Base-by-base conservation (phyloP, 1,139 yeast species). In the Yamadazyma spencermartinsiae region DNA sequence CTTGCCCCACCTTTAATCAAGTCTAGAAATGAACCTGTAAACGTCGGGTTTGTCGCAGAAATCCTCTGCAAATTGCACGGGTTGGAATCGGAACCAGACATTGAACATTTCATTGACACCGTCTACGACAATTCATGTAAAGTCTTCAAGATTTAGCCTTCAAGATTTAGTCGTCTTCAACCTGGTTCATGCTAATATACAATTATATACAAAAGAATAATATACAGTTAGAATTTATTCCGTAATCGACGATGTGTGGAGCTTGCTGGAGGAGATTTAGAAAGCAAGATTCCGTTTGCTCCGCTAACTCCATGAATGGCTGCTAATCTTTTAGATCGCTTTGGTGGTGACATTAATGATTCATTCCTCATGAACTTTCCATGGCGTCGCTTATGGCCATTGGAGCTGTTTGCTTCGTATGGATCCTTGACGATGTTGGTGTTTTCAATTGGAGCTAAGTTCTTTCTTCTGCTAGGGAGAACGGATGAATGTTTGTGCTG, bases 11-110 rank as follows among this genome's bases (percentile, higher is more conserved):
- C 86, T 4, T 65, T 87, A 68, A 77, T 92, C 32, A 84, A 85
- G 48, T 83, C 94, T 1, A 73, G 98, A 51, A 89, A 94, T 58
- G 98, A 92, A 60, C 98, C 98, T 0, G 89, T 94, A 35, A 74
- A 78, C 35, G 80, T 92, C 40, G 88, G 88, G 1, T 77, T 80
- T 35, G 92, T 90, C 1, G 97, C 95, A 0, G 78, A 82, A 48
- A 83, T 87, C 8, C 72, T 92, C 47, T 79, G 94, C 9, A 73
- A 73, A 17, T 59, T 90, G 35, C 56, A 63, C 40, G 62, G 56
- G 2, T 46, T 63, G 10, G 52, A 52, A 6, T 72, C 74, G 27
- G 74, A 68, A 0, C 48, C 71, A 6, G 68, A 79, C 3, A 65
- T 82, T 8, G 71, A 76, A 35, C 61, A 65, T 4, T 72, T 92